phyloP scores from a whole-genome alignment of 2,329 filamentous ascomycete genomes.

The Pseudogymnoascus verrucosus region DNA sequence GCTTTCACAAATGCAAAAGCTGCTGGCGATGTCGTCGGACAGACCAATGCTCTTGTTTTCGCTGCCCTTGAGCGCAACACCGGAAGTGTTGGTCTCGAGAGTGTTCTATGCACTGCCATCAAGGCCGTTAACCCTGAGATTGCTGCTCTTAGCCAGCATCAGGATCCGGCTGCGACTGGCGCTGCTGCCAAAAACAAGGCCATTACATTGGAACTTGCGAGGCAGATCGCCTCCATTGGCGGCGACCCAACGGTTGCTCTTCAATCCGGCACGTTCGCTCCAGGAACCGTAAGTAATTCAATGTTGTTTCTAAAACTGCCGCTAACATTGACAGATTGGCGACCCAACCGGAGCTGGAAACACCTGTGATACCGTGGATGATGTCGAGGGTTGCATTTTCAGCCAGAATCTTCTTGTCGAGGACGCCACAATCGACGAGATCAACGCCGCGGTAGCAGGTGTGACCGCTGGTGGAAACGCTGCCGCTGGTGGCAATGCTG shows the following conservation, averaged over 20 bases:
- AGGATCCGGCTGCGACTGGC: slow-evolving; percentile 55
- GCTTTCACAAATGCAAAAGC: slow-evolving; percentile 55
- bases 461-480: slow-evolving; percentile 18
- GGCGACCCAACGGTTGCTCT: slow-evolving; percentile 55
- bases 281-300: slow-evolving; percentile 43
- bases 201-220: slow-evolving; percentile 50
- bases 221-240: slow-evolving; percentile 52
- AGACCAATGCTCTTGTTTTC: slow-evolving; percentile 46
- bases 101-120: slow-evolving; percentile 47
- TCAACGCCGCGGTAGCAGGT: slow-evolving; percentile 39
- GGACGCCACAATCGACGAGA: slow-evolving; percentile 45
- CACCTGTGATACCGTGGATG: slow-evolving; percentile 41
- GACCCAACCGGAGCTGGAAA: slow-evolving; percentile 41
- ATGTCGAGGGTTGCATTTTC: slow-evolving; percentile 47
- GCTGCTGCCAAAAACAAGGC: slow-evolving; percentile 52
- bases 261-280: slow-evolving; percentile 52
- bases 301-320: neutral
- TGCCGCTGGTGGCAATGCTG: slow-evolving; percentile 9
- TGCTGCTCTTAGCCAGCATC: slow-evolving; percentile 54
- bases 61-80: slow-evolving; percentile 54
- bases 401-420: slow-evolving; percentile 43
- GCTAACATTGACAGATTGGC: slow-evolving; percentile 19
- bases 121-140: slow-evolving; percentile 58
- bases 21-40: slow-evolving; percentile 42
- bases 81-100: slow-evolving; percentile 46